Percentiles rank a stretch among this genome's conserved stretches.
Evolutionary conservation across 306 rosid genomes (phyloP).

Genomic region (Pyrus pyrifolia): DNA sequence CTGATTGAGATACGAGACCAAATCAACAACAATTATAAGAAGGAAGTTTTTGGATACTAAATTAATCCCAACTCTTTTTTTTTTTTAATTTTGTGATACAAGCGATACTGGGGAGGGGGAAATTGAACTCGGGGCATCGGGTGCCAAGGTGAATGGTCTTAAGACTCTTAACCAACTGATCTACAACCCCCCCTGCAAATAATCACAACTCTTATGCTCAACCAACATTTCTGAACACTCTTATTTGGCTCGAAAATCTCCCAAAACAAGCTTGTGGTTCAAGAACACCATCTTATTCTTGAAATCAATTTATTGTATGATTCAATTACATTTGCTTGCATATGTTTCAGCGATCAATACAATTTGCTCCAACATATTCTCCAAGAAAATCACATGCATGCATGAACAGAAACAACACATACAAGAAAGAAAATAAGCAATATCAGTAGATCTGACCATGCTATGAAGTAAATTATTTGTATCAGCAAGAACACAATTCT

Average conservation of each 20-base stretch:
- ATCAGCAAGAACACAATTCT: constrained; percentile 1
- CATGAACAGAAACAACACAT: background rate
- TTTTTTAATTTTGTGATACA: too few relatives aligned
- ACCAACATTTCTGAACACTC: background rate
- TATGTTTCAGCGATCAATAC: background rate
- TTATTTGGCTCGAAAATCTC: background rate
- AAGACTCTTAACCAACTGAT: too few relatives aligned
- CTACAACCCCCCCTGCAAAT: background rate
- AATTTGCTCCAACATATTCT: background rate
- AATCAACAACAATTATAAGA: background rate
- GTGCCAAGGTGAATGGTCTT: too few relatives aligned
- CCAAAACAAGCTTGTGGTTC: background rate
- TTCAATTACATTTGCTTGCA: background rate
- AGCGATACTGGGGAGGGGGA: too few relatives aligned
- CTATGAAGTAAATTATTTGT: background rate
- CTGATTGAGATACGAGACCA: background rate
- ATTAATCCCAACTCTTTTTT: too few relatives aligned
- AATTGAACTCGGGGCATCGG: too few relatives aligned
- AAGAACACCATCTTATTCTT: background rate
- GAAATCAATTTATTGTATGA: background rate
- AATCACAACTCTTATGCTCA: background rate
- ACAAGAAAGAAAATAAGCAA: background rate
- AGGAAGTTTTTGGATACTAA: too few relatives aligned
- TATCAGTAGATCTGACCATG: background rate
- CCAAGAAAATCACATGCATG: background rate